Base-by-base conservation (phyloP, 2,329 filamentous ascomycete species). In the Talaromyces albobiverticillius region DNA sequence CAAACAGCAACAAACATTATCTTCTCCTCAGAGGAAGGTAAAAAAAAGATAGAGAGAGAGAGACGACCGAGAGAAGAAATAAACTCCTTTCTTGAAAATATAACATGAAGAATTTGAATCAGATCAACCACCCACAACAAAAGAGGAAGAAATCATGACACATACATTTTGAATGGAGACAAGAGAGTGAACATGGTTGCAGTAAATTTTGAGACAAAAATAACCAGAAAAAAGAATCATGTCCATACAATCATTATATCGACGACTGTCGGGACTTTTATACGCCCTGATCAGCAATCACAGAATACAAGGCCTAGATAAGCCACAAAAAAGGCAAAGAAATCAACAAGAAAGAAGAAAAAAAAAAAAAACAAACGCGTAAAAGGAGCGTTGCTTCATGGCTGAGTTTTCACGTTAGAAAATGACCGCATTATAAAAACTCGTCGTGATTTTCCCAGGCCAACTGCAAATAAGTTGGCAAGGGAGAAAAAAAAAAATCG, bases 371-470 rank as follows among this genome's bases (percentile, higher is more conserved):
- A 34, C 22, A 38, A 46, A 32, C 25, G 40, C 16, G 34, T 46
- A 46, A 53, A 53, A 46, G 46, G 18, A 47, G 18, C 26, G 51
- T 32, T 53, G 51, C 42, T 46, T 46, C 41, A 40, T 53, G 41
- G 18, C 51, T 29, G 32, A 25, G 14, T 43, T 29, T 22, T 53
- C 51, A 22, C 41, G 32, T 47, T 31, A 40, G 29, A 29, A 16
- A 42, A 47, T 48, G 29, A 31, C 38, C 38, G 23, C 26, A n/a
- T 29, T 23, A 14, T 31, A 20, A 18, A 49, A 38, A 23, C 3
- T 31, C 25, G 14, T 16, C 23, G 23, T n/a, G 46, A 36, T 34
- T 31, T n/a, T 29, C 26, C 26, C 29, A 48, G 25, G 13, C 5
- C 4, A 48, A 29, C 11, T 13, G 20, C 25, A 13, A 25, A 54